A percentile compares a stretch with the other conserved stretches of the same genome.
Evolutionary conservation across 2,329 filamentous ascomycete genomes (phyloP).

Genomic region (Fusarium decemcellulare): DNA sequence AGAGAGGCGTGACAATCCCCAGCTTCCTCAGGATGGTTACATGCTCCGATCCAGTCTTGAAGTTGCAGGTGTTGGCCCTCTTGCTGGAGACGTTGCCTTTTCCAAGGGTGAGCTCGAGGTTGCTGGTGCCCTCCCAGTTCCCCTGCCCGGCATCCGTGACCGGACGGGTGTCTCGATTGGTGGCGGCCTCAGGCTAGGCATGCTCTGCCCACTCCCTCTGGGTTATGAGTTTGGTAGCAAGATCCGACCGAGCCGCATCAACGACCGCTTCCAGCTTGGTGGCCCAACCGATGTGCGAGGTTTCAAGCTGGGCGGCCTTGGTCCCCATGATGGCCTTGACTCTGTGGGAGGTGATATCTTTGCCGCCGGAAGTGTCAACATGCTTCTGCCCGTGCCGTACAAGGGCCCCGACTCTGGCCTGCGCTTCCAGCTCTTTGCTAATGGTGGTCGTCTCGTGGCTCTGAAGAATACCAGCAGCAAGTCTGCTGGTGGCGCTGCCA

Average conservation of each 20-base stretch:
- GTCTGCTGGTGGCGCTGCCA: slow-evolving; percentile 54
- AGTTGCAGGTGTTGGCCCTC: slow-evolving; percentile 86
- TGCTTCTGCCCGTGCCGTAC: slow-evolving; percentile 87
- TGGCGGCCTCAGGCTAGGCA: slow-evolving; percentile 83
- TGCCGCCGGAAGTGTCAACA: slow-evolving; percentile 87
- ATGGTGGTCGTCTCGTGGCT: slow-evolving; percentile 87
- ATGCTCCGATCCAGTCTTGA: slow-evolving; percentile 84
- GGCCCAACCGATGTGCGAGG: slow-evolving; percentile 95
- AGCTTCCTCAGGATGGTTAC: slow-evolving; percentile 87
- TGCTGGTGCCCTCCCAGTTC: slow-evolving; percentile 80
- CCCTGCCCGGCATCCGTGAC: slow-evolving; percentile 76
- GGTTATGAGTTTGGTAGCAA: slow-evolving; percentile 66
- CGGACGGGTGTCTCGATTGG: slow-evolving; percentile 87
- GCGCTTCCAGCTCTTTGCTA: slow-evolving; percentile 90
- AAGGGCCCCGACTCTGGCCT: slow-evolving; percentile 87
- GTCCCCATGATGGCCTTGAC: slow-evolving; percentile 88
- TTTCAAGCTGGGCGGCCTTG: slow-evolving; percentile 90
- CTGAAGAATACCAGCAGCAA: slow-evolving; percentile 73
- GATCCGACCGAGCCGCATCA: slow-evolving; percentile 82
- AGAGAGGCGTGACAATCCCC: slow-evolving; percentile 86
- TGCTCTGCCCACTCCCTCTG: slow-evolving; percentile 85
- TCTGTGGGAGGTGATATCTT: slow-evolving; percentile 93
- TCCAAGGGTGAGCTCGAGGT: slow-evolving; percentile 92
- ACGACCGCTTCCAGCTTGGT: slow-evolving; percentile 95
- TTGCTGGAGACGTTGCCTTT: slow-evolving; percentile 93